phyloP scores from a whole-genome alignment of 2,329 filamentous ascomycete species.

The Verticillium zaregamsianum region DNA sequence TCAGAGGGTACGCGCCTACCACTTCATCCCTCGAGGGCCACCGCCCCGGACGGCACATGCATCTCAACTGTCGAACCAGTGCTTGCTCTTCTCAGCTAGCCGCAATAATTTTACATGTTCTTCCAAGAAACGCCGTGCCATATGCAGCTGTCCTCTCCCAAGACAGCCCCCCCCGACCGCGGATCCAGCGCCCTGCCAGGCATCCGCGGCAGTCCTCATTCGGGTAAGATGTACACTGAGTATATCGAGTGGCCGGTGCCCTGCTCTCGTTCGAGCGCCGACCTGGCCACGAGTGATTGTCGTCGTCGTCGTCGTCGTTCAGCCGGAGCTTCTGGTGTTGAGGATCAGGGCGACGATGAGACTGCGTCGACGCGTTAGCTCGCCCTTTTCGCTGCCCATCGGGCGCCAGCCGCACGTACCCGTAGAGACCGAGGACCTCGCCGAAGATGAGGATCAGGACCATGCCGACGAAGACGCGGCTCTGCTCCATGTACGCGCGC shows the following conservation, averaged over 20 bases:
- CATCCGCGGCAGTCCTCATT: background rate
- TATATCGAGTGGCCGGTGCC: background rate
- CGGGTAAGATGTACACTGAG: background rate
- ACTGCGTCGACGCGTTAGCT: conserved; percentile 36
- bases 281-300: background rate
- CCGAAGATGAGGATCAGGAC: conserved; percentile 98
- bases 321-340: conserved; percentile 53
- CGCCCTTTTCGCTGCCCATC: background rate
- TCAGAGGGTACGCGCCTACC: background rate
- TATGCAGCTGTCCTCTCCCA: conserved; percentile 25
- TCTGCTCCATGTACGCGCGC: conserved; percentile 93
- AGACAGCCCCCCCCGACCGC: conserved; percentile 9
- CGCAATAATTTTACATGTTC: conserved; percentile 29
- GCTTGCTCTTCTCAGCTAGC: conserved; percentile 6
- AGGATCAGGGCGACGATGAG: conserved; percentile 91
- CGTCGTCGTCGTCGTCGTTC: background rate
- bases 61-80: background rate
- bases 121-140: conserved; percentile 29
- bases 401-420: conserved; percentile 51
- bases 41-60: background rate
- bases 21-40: background rate
- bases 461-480: conserved; percentile 96
- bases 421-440: conserved; percentile 94
- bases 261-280: background rate
- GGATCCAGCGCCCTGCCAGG: background rate